Conservation (phyloP, 2,329 filamentous ascomycete species). For the Penicillium sp. region DNA sequence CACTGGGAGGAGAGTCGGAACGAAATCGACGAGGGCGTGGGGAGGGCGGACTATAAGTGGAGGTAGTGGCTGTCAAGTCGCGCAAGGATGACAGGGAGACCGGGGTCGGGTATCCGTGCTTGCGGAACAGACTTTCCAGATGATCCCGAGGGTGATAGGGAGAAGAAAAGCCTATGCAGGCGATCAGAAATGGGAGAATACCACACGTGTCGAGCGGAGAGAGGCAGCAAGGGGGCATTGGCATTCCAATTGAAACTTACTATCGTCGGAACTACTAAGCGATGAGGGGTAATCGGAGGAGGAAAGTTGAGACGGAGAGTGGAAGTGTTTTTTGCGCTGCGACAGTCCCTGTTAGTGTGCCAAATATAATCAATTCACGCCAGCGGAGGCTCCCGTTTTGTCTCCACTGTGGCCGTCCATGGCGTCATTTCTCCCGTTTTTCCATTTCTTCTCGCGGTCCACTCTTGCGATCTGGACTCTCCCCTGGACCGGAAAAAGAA, state of each 20-base stretch:
- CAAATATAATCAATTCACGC: not conserved
- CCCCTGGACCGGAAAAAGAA: not conserved
- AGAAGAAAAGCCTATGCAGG: constrained; percentile 20
- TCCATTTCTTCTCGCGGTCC: not conserved
- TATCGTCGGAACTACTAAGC: constrained; percentile 24
- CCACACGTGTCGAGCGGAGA: constrained; percentile 28
- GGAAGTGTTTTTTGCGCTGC: constrained; percentile 8
- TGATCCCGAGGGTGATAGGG: constrained; percentile 28
- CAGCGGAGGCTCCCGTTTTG: not conserved
- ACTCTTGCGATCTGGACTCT: not conserved
- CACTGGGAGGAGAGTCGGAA: constrained; percentile 19
- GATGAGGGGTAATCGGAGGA: constrained; percentile 32
- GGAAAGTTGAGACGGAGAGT: constrained; percentile 20
- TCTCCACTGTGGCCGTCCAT: not conserved
- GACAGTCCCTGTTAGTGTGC: not conserved
- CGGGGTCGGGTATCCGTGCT: constrained; percentile 37
- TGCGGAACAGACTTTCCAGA: constrained; percentile 35
- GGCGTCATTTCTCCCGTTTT: constrained; percentile 7
- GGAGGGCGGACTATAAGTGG: constrained; percentile 34
- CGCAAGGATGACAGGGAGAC: constrained; percentile 36
- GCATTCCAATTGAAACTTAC: constrained; percentile 8
- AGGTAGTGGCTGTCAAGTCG: constrained; percentile 35
- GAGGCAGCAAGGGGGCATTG: constrained; percentile 3
- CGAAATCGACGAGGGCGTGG: constrained; percentile 16
- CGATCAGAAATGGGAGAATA: constrained; percentile 28